Evolutionary conservation across 2,329 filamentous ascomycete genomes (phyloP).

Genomic region (Penicillium sp.): DNA sequence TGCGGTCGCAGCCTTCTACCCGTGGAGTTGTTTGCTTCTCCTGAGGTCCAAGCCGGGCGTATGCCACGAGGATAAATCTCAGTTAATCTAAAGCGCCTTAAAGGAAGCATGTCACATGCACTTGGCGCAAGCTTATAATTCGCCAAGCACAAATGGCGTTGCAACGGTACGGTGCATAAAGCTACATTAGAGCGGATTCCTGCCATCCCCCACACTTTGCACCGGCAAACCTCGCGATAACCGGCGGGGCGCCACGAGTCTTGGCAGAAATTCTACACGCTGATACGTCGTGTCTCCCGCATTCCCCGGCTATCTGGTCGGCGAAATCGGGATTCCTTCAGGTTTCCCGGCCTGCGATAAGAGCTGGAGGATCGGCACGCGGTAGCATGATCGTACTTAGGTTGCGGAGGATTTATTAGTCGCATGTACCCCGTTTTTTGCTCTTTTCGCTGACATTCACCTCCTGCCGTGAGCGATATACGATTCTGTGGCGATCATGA

Average conservation of each 20-base stretch:
- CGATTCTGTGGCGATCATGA: not conserved
- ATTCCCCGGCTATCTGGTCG: not conserved
- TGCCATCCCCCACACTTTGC: not conserved
- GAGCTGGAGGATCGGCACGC: not conserved
- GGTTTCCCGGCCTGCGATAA: not conserved
- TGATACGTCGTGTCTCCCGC: constrained; percentile 1
- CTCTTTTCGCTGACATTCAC: not conserved
- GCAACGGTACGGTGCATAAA: not conserved
- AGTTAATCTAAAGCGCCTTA: too few species aligned
- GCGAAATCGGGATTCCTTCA: not conserved
- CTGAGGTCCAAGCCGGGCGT: not conserved
- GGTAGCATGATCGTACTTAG: not conserved
- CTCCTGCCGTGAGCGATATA: not conserved
- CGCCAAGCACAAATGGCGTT: not conserved
- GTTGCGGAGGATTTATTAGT: not conserved
- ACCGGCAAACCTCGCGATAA: not conserved
- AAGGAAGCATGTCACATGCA: not conserved
- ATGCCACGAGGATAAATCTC: not conserved
- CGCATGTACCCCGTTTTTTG: not conserved
- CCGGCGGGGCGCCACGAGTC: not conserved
- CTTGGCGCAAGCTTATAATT: not conserved
- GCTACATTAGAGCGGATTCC: not conserved
- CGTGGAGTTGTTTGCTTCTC: not conserved
- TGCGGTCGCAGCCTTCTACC: not conserved
- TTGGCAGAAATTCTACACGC: not conserved